Conservation (phyloP, 106 monocot genomes). For the Phalaenopsis aphrodite region DNA sequence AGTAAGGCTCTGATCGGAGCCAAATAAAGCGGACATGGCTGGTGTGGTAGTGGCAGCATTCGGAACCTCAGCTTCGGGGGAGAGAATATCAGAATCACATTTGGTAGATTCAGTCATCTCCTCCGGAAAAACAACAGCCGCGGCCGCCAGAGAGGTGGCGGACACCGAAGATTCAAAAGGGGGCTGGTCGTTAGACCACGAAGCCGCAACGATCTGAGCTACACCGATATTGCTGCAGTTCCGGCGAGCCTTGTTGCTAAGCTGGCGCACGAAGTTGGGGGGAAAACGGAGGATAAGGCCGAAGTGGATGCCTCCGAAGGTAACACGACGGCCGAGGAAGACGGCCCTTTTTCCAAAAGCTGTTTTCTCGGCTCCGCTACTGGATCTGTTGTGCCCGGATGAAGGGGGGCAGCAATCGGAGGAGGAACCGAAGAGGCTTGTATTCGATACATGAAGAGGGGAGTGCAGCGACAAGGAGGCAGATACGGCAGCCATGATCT, state of each 20-base stretch:
- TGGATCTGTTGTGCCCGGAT: neutral
- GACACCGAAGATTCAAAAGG: conserved; percentile 5
- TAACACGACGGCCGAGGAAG: neutral
- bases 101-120: neutral
- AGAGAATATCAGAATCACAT: neutral
- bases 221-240: conserved; percentile 99
- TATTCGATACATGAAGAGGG: neutral
- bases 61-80: neutral
- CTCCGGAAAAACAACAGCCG: conserved; percentile 10
- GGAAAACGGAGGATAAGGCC: conserved; percentile 83
- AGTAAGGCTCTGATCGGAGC: conserved; percentile 69
- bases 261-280: conserved; percentile 95
- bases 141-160: conserved; percentile 11
- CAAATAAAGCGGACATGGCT: conserved; percentile 15
- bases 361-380: neutral
- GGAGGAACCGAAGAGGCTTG: neutral
- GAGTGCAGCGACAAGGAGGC: neutral
- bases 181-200: conserved; percentile 51
- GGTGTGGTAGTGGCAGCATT: neutral
- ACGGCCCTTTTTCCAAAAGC: neutral
- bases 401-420: conserved; percentile 5
- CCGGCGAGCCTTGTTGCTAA: conserved; percentile 90
- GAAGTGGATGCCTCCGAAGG: neutral
- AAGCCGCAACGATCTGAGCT: conserved; percentile 89
- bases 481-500: conserved; percentile 3